These are phyloP conservation scores for Tuber umbilicatum DNA, from an alignment of 495 filamentous ascomycete species.

Conservation along the genomic window DNA sequence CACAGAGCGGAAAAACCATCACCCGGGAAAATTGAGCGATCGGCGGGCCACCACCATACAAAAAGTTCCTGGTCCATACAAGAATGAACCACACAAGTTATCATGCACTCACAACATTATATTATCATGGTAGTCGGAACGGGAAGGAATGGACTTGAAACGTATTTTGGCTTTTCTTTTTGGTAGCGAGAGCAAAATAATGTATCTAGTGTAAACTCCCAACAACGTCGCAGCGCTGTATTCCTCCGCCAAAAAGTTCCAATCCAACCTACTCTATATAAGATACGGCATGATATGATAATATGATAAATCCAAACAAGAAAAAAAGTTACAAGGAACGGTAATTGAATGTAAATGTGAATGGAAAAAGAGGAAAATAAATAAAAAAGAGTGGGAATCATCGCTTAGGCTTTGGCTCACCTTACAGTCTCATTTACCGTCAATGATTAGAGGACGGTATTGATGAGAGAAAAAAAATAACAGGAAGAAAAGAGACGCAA, in stretches of 20 bases:
- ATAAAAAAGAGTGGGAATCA: not conserved
- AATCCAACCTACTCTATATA: constrained; percentile 2
- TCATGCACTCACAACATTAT: too few species aligned
- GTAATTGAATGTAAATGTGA: not conserved
- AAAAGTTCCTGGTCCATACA: too few species aligned
- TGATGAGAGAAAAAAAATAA: constrained; percentile 7
- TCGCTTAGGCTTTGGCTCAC: not conserved
- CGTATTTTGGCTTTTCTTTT: not conserved
- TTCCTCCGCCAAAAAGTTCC: not conserved
- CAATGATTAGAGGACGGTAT: not conserved
- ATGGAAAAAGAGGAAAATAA: not conserved
- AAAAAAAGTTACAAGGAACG: not conserved
- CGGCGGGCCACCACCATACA: too few species aligned
- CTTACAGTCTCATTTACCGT: not conserved
- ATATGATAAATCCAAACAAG: not conserved
- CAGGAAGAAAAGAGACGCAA: not conserved
- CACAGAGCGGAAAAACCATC: too few species aligned
- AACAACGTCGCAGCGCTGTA: not conserved
- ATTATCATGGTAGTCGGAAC: not conserved
- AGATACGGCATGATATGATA: not conserved
- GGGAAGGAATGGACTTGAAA: not conserved
- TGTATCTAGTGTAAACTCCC: not conserved
- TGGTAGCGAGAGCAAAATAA: not conserved
- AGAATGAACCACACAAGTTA: too few species aligned
- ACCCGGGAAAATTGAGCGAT: too few species aligned